phyloP scores from a whole-genome alignment of 1,139 yeast species.

The Geotrichum klebahnii region DNA sequence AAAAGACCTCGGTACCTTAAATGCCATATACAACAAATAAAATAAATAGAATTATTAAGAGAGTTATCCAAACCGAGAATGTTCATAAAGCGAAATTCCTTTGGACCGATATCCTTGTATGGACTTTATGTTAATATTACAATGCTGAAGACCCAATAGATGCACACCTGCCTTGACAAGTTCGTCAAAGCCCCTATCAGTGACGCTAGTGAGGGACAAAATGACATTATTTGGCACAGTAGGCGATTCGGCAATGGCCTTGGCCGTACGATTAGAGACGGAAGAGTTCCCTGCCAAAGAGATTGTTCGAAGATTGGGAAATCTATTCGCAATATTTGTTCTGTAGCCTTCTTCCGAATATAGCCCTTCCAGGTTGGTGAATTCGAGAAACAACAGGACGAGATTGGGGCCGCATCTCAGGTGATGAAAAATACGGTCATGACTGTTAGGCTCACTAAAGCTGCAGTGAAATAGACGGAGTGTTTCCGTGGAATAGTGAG shows the following conservation, averaged over 20 bases:
- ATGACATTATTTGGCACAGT: conserved; percentile 11
- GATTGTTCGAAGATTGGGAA: conserved; percentile 14
- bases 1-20: neutral
- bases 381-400: conserved; percentile 13
- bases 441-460: neutral
- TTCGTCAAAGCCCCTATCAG: conserved; percentile 15
- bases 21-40: too few species aligned
- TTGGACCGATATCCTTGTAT: neutral
- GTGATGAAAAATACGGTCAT: conserved; percentile 2
- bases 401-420: conserved; percentile 11
- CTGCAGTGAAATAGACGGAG: conserved; percentile 4
- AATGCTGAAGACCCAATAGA: conserved; percentile 16
- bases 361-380: neutral
- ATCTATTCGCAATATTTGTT: neutral
- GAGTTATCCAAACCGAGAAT: conserved; percentile 5
- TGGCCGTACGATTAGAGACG: conserved; percentile 16
- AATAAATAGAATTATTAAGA: neutral
- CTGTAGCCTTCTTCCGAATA: conserved; percentile 12
- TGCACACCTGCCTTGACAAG: conserved; percentile 15
- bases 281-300: conserved; percentile 12
- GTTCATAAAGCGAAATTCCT: conserved; percentile 7
- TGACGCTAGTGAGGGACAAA: conserved; percentile 12
- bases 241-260: conserved; percentile 13
- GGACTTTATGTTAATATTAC: conserved; percentile 4
- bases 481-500: conserved; percentile 1